Evolutionary conservation across 768 basidiomycete genomes (phyloP).

Genomic region (Crepidotus variabilis): DNA sequence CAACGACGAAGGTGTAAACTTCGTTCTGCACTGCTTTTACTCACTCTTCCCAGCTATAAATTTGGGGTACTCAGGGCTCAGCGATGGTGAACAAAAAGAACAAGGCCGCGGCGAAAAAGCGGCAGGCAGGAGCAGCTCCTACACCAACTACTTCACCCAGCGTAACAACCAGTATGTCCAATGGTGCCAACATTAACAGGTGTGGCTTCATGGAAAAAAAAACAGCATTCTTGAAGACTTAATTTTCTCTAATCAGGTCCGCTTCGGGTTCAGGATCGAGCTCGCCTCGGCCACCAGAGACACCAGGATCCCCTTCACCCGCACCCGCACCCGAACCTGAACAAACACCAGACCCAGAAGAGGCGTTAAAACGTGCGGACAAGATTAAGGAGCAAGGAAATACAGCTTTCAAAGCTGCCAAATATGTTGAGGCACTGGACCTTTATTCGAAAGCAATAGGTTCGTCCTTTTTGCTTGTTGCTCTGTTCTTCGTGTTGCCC

Average conservation of each 20-base stretch:
- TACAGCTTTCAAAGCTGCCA: constrained; percentile 61
- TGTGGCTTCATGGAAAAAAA: constrained; percentile 1
- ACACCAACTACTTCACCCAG: background rate
- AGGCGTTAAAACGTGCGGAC: constrained; percentile 48
- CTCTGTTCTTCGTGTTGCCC: background rate
- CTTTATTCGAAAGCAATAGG: constrained; percentile 77
- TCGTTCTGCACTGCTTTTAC: background rate
- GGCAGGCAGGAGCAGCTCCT: constrained; percentile 3
- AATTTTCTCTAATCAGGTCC: background rate
- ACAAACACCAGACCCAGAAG: constrained; percentile 20
- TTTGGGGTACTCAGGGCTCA: background rate
- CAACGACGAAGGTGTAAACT: background rate
- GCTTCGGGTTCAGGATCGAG: constrained; percentile 14
- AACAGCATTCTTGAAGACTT: background rate
- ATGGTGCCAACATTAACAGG: constrained; percentile 11
- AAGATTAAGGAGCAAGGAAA: constrained; percentile 75
- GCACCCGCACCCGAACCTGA: constrained; percentile 23
- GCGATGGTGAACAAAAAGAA: constrained; percentile 6
- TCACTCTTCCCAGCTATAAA: background rate
- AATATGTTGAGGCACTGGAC: constrained; percentile 67
- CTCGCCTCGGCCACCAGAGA: constrained; percentile 13
- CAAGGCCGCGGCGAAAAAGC: constrained; percentile 11
- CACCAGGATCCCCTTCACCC: constrained; percentile 14
- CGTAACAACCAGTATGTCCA: constrained; percentile 4
- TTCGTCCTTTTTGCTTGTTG: constrained; percentile 18